Evolutionary conservation across 2,329 filamentous ascomycete genomes (phyloP).

Genomic region (Aureobasidium sp.): DNA sequence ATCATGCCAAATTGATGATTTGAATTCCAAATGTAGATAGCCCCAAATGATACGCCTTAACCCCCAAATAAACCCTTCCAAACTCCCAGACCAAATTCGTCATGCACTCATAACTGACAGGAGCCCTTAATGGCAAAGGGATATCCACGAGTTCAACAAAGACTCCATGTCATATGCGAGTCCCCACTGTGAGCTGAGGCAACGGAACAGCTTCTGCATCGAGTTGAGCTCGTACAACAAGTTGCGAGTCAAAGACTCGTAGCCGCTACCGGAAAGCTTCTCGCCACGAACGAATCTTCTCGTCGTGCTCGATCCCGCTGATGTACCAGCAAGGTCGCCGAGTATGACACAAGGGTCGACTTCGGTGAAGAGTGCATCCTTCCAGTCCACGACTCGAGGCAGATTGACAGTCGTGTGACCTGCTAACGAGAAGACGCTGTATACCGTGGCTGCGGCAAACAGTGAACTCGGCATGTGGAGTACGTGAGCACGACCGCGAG

Average conservation of each 20-base stretch:
- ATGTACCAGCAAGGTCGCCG: conserved; percentile 21
- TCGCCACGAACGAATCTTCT: conserved; percentile 32
- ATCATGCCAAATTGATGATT: neutral
- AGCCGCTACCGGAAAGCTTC: conserved; percentile 20
- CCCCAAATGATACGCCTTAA: no score
- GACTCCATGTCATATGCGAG: conserved; percentile 41
- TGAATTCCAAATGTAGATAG: neutral
- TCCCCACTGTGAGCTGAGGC: conserved; percentile 39
- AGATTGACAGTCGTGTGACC: conserved; percentile 33
- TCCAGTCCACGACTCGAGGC: conserved; percentile 36
- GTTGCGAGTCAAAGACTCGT: conserved; percentile 29
- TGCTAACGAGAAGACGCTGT: conserved; percentile 35
- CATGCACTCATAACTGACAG: neutral
- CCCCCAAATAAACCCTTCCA: neutral
- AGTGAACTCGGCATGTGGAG: conserved; percentile 40
- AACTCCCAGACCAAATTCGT: neutral
- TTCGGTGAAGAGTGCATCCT: conserved; percentile 31
- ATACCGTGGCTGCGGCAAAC: conserved; percentile 39
- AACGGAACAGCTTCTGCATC: conserved; percentile 41
- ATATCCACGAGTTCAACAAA: conserved; percentile 39
- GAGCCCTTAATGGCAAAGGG: conserved; percentile 31
- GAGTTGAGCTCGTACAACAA: conserved; percentile 42
- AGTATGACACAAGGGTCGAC: conserved; percentile 21
- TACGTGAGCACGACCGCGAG: conserved; percentile 38
- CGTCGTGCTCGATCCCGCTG: conserved; percentile 30